Evolutionary conservation across 2,329 filamentous ascomycete genomes (phyloP).

Genomic region (Apiospora koreana): DNA sequence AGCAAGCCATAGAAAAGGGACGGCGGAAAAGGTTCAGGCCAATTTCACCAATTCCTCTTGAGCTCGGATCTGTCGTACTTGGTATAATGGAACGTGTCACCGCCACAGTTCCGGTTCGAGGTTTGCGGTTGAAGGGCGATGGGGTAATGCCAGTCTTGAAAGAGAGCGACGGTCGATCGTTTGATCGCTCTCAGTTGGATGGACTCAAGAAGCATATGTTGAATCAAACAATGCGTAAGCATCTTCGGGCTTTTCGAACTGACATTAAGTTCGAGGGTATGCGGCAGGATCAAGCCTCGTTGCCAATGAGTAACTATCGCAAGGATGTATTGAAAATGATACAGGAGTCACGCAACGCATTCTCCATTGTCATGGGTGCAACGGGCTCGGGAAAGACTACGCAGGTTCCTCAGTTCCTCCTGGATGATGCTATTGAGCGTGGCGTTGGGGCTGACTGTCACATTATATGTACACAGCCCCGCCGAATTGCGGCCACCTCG

Average conservation of each 20-base stretch:
- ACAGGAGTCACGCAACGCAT: background rate
- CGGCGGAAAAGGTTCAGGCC: background rate
- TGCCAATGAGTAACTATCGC: conserved; percentile 2
- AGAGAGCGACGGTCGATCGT: background rate
- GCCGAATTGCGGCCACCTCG: conserved; percentile 47
- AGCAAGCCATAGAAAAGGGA: background rate
- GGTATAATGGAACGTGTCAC: background rate
- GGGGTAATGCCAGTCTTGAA: background rate
- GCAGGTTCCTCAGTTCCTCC: conserved; percentile 54
- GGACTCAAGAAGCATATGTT: background rate
- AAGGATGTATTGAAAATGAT: background rate
- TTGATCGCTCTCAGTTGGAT: background rate
- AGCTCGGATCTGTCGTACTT: background rate
- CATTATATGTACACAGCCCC: conserved; percentile 51
- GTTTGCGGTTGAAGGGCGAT: too few species aligned
- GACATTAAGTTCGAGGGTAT: background rate
- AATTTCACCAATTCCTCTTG: background rate
- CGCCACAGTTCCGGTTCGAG: background rate
- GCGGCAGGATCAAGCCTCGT: background rate
- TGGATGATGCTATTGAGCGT: conserved; percentile 45
- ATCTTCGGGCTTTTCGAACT: background rate
- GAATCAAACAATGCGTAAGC: background rate
- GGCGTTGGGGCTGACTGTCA: conserved; percentile 44
- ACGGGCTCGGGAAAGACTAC: conserved; percentile 10
- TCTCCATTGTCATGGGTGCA: conserved; percentile 7